Evolutionary conservation across 140 eudicot species (phyloP).

Genomic region (Cichorium intybus): DNA sequence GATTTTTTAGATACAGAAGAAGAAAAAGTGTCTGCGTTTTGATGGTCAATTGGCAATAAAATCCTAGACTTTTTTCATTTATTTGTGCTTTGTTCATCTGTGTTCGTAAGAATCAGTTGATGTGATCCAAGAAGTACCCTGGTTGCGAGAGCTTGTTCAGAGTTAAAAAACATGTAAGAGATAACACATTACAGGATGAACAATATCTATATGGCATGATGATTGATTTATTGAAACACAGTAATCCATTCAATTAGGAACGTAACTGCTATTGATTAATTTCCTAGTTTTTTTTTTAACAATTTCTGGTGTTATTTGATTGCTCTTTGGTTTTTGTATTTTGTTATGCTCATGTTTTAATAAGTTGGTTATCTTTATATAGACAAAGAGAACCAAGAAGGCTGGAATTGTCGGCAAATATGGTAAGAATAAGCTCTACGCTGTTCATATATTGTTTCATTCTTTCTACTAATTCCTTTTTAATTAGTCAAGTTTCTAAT

Average conservation of each 20-base stretch:
- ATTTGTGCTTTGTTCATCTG: not conserved
- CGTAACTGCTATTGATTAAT: not conserved
- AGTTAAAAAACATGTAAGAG: not conserved
- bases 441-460: too few species aligned
- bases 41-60: not conserved
- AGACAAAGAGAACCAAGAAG: constrained; percentile 95
- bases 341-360: constrained; percentile 4
- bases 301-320: not conserved
- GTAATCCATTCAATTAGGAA: not conserved
- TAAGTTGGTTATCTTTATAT: constrained; percentile 10
- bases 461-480: too few species aligned
- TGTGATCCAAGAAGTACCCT: not conserved
- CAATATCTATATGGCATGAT: not conserved
- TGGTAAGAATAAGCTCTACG: constrained; percentile 35
- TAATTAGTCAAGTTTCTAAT: too few species aligned
- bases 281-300: not conserved
- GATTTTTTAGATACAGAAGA: not conserved
- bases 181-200: not conserved
- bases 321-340: not conserved
- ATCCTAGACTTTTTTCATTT: too few species aligned
- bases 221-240: too few species aligned
- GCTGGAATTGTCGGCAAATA: constrained; percentile 88
- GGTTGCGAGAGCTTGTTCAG: not conserved
- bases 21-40: not conserved
- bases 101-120: not conserved